Conservation (phyloP, 441 rosid genomes). For the Eutrema salsugineum region DNA sequence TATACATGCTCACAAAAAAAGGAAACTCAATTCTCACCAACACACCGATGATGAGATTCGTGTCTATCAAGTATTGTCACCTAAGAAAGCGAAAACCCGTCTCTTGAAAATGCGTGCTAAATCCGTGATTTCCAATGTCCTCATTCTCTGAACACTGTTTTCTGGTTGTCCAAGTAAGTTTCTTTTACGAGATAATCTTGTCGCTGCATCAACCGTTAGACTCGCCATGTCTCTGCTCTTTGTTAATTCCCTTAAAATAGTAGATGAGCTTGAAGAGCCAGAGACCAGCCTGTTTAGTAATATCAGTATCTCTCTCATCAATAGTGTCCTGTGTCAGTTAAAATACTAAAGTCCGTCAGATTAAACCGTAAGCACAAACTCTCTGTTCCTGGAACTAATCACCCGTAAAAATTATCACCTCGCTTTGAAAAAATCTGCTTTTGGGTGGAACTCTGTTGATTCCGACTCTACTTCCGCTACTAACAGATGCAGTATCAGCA, state of each 20-base stretch:
- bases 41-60: neutral
- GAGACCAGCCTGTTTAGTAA: constrained; percentile 81
- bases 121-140: constrained; percentile 63
- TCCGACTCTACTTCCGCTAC: constrained; percentile 62
- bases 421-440: constrained; percentile 52
- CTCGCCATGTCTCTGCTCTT: constrained; percentile 74
- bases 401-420: constrained; percentile 43
- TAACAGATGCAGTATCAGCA: constrained; percentile 70
- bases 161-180: constrained; percentile 26
- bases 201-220: constrained; percentile 69
- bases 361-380: too few relatives aligned
- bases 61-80: constrained; percentile 27
- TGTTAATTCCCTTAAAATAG: constrained; percentile 53
- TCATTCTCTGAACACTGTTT: constrained; percentile 35
- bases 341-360: too few relatives aligned
- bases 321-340: constrained; percentile 41
- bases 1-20: neutral
- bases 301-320: constrained; percentile 78
- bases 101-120: constrained; percentile 64
- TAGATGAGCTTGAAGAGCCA: constrained; percentile 51
- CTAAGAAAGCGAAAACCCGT: constrained; percentile 64
- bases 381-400: too few relatives aligned
- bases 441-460: constrained; percentile 32
- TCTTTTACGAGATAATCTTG: constrained; percentile 57
- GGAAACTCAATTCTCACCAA: neutral